Conservation (phyloP, 768 basidiomycete genomes). For the Termitomyces sp. region DNA sequence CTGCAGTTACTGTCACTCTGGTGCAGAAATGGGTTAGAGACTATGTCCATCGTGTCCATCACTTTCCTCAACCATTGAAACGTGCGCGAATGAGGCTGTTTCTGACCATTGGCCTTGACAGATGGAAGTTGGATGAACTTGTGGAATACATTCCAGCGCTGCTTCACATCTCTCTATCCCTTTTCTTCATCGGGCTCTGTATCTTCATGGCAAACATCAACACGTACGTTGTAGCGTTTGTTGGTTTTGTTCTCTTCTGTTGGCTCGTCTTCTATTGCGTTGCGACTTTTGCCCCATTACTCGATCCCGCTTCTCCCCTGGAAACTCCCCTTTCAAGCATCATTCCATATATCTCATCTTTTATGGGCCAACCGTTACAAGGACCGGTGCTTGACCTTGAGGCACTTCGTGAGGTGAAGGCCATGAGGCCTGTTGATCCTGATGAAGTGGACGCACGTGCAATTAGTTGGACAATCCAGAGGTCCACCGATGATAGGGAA, state of each 20-base stretch:
- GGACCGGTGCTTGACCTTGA: not conserved
- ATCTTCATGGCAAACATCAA: not conserved
- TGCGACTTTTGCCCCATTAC: conserved; percentile 1
- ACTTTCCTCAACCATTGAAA: not conserved
- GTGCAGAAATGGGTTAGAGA: conserved; percentile 3
- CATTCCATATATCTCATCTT: not conserved
- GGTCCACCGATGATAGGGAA: not conserved
- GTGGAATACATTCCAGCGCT: conserved; percentile 1
- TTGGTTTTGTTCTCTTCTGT: not conserved
- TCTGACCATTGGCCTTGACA: not conserved
- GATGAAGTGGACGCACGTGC: not conserved
- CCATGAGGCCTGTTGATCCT: not conserved
- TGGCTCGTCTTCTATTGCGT: not conserved
- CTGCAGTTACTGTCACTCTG: conserved; percentile 23
- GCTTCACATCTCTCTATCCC: conserved; percentile 5
- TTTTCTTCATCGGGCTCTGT: conserved; percentile 5
- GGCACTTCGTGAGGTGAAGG: not conserved
- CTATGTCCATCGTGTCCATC: conserved; percentile 1
- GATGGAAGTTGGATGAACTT: conserved; percentile 3
- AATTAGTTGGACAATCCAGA: not conserved
- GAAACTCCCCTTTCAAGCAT: conserved; percentile 1
- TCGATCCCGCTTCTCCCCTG: conserved; percentile 2
- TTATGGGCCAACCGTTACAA: not conserved
- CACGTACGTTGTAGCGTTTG: not conserved
- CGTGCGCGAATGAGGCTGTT: not conserved